Conservation (phyloP, 2,329 filamentous ascomycete species). For the Cladosporium phlei region DNA sequence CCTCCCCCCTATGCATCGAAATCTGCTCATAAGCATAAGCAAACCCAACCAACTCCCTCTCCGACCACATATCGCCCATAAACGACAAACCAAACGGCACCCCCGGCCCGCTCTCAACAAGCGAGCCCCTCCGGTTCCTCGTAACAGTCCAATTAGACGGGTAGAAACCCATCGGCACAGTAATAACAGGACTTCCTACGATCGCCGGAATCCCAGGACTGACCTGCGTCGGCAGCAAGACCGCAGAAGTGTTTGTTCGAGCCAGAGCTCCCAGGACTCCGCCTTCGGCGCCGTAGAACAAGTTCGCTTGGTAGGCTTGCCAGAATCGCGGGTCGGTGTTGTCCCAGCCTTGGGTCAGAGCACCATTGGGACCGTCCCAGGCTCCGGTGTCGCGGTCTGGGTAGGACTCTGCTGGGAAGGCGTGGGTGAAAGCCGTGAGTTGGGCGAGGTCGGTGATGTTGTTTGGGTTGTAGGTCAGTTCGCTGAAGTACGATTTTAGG, state of each 20-base stretch:
- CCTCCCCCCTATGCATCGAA: slow-evolving; percentile 45
- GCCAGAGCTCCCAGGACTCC: slow-evolving; percentile 58
- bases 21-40: slow-evolving; percentile 66
- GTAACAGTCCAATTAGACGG: slow-evolving; percentile 46
- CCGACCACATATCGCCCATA: slow-evolving; percentile 56
- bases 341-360: slow-evolving; percentile 49
- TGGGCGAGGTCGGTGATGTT: slow-evolving; percentile 50
- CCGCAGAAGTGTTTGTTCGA: slow-evolving; percentile 55
- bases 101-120: slow-evolving; percentile 52
- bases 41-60: slow-evolving; percentile 58
- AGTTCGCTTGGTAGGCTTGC: slow-evolving; percentile 50
- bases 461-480: slow-evolving; percentile 55
- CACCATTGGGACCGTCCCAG: slow-evolving; percentile 53
- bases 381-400: slow-evolving; percentile 54
- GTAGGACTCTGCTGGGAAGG: slow-evolving; percentile 52
- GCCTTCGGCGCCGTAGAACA: slow-evolving; percentile 53
- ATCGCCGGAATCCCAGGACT: slow-evolving; percentile 49
- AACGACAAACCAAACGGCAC: slow-evolving; percentile 60
- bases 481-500: slow-evolving; percentile 52
- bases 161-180: slow-evolving; percentile 58
- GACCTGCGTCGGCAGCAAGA: slow-evolving; percentile 55
- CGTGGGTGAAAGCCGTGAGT: slow-evolving; percentile 53
- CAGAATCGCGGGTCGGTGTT: slow-evolving; percentile 57
- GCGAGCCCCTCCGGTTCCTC: slow-evolving; percentile 44
- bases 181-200: slow-evolving; percentile 57